Base-by-base conservation (phyloP, 2,329 filamentous ascomycete species). In the Helicocarpus griseus region DNA sequence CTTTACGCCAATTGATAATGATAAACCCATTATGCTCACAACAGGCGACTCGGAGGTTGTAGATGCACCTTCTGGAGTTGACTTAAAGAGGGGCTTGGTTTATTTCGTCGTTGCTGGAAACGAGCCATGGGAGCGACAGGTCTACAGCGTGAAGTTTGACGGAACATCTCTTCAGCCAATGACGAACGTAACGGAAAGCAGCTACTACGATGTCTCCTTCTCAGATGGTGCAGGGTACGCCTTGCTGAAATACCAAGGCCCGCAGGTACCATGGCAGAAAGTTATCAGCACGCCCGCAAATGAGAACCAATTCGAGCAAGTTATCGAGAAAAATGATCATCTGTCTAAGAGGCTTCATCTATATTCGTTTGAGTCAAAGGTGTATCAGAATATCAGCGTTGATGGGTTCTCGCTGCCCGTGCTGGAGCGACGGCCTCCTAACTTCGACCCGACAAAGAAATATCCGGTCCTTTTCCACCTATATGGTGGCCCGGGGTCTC, bases 401-500 rank as follows among this genome's bases (percentile, higher is more conserved):
- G 85, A 93, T 56, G 87, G 84, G 29, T 84, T 86, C 59, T 79
- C 83, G 17, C 70, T 87, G 14, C 82, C 86, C 54, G 76, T 86
- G 11, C 73, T 97, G 13, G 93, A 98, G 69, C 85, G 89, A 28
- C 86, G 89, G 0, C 93, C 93, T 5, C 86, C 90, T 1, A 86
- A 95, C 68, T 98, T 97, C 65, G 80, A 89, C 65, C 75, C 81
- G 17, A 83, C 82, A 60, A 90, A 87, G 70, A 83, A 86, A 64
- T 97, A 98, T 60, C 93, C 93, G 0, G 89, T 98, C 1, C 79
- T 98, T 4, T 98, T 98, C 76, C 85, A 87, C 62, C 84, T 96
- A 53, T 98, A 98, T 73, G 91, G 88, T 22, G 93, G 93, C 0
- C 93, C 93, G 0, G 88, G 86, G n/a, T 96, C 89, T 17, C 94